Evolutionary conservation across 2,329 filamentous ascomycete species (phyloP).

Genomic region (Phaeosphaeria sp.): DNA sequence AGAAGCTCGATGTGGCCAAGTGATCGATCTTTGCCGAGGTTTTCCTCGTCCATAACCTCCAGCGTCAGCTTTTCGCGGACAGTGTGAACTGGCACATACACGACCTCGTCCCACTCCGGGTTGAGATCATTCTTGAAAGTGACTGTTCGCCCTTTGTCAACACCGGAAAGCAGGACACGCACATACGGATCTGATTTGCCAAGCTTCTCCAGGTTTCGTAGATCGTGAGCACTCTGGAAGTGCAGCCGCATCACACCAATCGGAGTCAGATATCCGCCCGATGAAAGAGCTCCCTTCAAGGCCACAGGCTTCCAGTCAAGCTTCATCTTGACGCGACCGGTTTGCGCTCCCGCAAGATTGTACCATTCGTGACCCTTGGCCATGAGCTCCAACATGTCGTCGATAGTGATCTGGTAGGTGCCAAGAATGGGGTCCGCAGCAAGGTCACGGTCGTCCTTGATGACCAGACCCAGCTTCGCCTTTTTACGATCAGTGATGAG

Average conservation of each 20-base stretch:
- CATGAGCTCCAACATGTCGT: conserved; percentile 90
- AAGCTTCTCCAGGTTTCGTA: conserved; percentile 92
- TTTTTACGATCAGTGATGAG: conserved; percentile 92
- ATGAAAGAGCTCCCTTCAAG: conserved; percentile 76
- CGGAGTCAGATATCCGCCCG: conserved; percentile 88
- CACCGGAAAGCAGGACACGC: conserved; percentile 84
- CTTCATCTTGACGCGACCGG: conserved; percentile 86
- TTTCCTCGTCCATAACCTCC: conserved; percentile 97
- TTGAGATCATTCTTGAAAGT: conserved; percentile 96
- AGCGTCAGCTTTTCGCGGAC: conserved; percentile 81
- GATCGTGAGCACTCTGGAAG: conserved; percentile 79
- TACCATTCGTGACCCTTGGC: conserved; percentile 97
- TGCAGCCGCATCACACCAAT: conserved; percentile 96
- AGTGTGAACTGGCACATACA: conserved; percentile 91
- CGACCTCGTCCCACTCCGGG: conserved; percentile 93
- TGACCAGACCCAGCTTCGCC: conserved; percentile 86
- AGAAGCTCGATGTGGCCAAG: conserved; percentile 81
- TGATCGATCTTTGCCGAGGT: conserved; percentile 86
- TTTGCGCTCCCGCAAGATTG: conserved; percentile 79
- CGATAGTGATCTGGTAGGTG: conserved; percentile 92
- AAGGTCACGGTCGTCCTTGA: conserved; percentile 95
- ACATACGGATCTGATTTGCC: conserved; percentile 97
- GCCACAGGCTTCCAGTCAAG: conserved; percentile 96
- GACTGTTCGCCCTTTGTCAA: conserved; percentile 90
- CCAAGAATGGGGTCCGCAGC: conserved; percentile 83